A percentile compares a stretch with the other conserved stretches of the same genome.
Conservation (phyloP, 805 yeast species). For the Grigorovia yakushimaensis region DNA sequence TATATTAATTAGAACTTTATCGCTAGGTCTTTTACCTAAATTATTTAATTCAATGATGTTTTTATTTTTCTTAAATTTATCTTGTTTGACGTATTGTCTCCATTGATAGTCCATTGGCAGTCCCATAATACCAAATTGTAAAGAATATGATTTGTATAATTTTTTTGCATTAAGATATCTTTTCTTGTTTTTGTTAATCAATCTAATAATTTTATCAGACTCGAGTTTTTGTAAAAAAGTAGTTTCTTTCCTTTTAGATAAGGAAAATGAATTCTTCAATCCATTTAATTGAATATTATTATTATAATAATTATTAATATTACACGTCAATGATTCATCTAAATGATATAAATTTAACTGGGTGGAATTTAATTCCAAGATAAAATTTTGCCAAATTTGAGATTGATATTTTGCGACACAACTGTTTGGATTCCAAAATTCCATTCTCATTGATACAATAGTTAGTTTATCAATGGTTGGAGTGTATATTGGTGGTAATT, state of each 20-base stretch:
- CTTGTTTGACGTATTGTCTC: conserved; percentile 23
- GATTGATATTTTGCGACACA: conserved; percentile 36
- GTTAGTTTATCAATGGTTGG: conserved; percentile 60
- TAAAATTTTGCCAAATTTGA: conserved; percentile 60
- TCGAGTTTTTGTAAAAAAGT: conserved; percentile 20
- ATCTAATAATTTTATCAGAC: conserved; percentile 11
- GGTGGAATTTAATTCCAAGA: conserved; percentile 76
- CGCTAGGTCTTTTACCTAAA: neutral
- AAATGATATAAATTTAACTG: conserved; percentile 61
- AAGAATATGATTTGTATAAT: conserved; percentile 54
- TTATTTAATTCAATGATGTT: neutral
- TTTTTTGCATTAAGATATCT: conserved; percentile 26
- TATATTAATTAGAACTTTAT: conserved; percentile 1
- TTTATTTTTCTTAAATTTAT: neutral
- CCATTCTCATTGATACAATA: conserved; percentile 53
- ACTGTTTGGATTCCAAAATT: conserved; percentile 70
- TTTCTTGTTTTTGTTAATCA: conserved; percentile 10
- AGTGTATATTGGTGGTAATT: conserved; percentile 51
- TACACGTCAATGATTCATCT: conserved; percentile 26
- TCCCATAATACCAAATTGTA: conserved; percentile 79
- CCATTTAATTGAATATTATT: neutral
- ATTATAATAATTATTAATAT: conserved; percentile 20
- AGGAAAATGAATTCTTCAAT: neutral
- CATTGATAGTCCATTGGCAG: conserved; percentile 67
- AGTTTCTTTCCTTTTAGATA: conserved; percentile 7